phyloP scores from a whole-genome alignment of 768 basidiomycete species.

The Tubosaeta sp. region DNA sequence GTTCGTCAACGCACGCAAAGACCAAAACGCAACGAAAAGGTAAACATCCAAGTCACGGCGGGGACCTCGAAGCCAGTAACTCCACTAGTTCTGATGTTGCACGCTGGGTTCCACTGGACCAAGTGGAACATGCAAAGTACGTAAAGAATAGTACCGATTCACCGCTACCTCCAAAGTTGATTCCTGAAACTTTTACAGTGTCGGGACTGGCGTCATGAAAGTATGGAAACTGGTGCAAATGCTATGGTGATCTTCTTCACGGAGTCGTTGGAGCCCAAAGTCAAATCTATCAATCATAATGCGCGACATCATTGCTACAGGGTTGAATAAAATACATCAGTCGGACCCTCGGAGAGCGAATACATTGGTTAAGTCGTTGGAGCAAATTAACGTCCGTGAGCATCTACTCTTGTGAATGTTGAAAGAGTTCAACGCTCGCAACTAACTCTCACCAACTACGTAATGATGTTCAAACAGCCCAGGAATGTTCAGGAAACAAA shows the following conservation, averaged over 20 bases:
- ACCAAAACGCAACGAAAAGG: constrained; percentile 6
- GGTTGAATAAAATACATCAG: not conserved
- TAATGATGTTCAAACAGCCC: not conserved
- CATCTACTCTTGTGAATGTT: not conserved
- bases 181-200: constrained; percentile 35
- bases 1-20: constrained; percentile 8
- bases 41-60: constrained; percentile 14
- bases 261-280: not conserved
- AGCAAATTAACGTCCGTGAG: not conserved
- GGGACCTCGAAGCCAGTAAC: constrained; percentile 11
- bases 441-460: too few species aligned
- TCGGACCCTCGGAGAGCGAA: not conserved
- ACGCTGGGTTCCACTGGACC: constrained; percentile 52
- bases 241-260: constrained; percentile 12
- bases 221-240: constrained; percentile 59
- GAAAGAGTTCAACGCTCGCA: too few species aligned
- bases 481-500: not conserved
- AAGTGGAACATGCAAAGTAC: constrained; percentile 60
- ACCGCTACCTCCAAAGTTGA: too few species aligned
- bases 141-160: too few species aligned
- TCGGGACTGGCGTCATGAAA: constrained; percentile 72
- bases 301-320: not conserved
- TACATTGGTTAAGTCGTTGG: not conserved
- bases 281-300: constrained; percentile 1
- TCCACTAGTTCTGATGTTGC: constrained; percentile 15